These are phyloP conservation scores for Metarhizium brunneum DNA, from an alignment of 2,329 filamentous ascomycete species.

Conservation along the genomic window DNA sequence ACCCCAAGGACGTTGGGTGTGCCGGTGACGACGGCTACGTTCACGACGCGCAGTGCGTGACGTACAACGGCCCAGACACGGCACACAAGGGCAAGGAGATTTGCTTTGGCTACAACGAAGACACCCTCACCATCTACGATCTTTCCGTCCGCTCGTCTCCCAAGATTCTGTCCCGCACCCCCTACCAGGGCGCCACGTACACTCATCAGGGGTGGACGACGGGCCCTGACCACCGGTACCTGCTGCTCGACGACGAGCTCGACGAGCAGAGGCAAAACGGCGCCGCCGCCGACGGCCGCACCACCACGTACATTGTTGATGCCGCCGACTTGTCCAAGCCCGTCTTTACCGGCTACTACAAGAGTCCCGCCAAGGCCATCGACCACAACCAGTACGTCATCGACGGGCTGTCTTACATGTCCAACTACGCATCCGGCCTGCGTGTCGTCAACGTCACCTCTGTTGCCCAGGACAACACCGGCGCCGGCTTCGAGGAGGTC, in stretches of 20 bases:
- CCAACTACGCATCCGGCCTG: slow-evolving; percentile 38
- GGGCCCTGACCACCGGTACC: slow-evolving; percentile 29
- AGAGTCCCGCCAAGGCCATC: slow-evolving; percentile 26
- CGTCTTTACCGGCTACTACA: slow-evolving; percentile 28
- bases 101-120: slow-evolving; percentile 17
- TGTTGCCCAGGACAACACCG: slow-evolving; percentile 26
- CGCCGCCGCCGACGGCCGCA: slow-evolving; percentile 25
- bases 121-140: slow-evolving; percentile 28
- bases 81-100: slow-evolving; percentile 28
- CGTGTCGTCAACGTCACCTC: slow-evolving; percentile 24
- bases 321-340: slow-evolving; percentile 28
- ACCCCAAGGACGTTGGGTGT: slow-evolving; percentile 41
- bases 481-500: slow-evolving; percentile 27
- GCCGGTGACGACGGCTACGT: slow-evolving; percentile 40
- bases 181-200: slow-evolving; percentile 43
- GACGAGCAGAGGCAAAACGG: slow-evolving; percentile 34
- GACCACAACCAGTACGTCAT: slow-evolving; percentile 38
- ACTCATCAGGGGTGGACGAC: slow-evolving; percentile 47
- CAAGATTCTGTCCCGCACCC: slow-evolving; percentile 40
- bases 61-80: slow-evolving; percentile 39
- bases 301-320: slow-evolving; percentile 39
- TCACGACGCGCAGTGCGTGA: slow-evolving; percentile 43
- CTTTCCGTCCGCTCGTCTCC: slow-evolving; percentile 36
- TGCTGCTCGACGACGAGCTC: slow-evolving; percentile 38
- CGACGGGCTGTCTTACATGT: slow-evolving; percentile 33